These are phyloP conservation scores for Yarrowia bubula DNA, from an alignment of 805 yeast genomes.

Conservation along the genomic window DNA sequence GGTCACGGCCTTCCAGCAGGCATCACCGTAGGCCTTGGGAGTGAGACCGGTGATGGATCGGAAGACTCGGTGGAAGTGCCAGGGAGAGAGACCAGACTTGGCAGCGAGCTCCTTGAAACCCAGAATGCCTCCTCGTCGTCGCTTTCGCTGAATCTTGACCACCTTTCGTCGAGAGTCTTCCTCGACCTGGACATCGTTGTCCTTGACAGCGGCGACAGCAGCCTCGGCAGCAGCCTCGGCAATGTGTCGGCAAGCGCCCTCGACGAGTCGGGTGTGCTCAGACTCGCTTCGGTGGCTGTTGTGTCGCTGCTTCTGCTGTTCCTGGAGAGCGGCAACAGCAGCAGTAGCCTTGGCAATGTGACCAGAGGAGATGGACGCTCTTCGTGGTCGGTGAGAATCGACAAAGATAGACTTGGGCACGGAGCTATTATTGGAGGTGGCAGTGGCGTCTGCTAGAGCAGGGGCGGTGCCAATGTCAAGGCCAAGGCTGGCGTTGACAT, in stretches of 20 bases:
- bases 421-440: slow-evolving; percentile 9
- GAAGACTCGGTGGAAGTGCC: slow-evolving; percentile 93
- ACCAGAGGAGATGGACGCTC: slow-evolving; percentile 7
- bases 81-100: slow-evolving; percentile 76
- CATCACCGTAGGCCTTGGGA: slow-evolving; percentile 85
- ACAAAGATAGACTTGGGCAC: not conserved
- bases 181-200: slow-evolving; percentile 32
- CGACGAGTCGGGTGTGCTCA: slow-evolving; percentile 67
- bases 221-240: slow-evolving; percentile 70
- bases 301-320: slow-evolving; percentile 25
- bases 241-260: slow-evolving; percentile 78
- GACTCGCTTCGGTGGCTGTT: slow-evolving; percentile 50
- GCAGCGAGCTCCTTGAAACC: slow-evolving; percentile 83
- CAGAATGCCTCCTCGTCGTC: slow-evolving; percentile 42
- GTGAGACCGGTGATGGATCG: slow-evolving; percentile 82
- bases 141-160: slow-evolving; percentile 35
- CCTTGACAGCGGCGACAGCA: slow-evolving; percentile 38
- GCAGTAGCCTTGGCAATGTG: slow-evolving; percentile 26
- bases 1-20: slow-evolving; percentile 50
- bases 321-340: slow-evolving; percentile 2
- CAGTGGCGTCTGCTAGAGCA: slow-evolving; percentile 20
- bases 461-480: slow-evolving; percentile 49
- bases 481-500: slow-evolving; percentile 58
- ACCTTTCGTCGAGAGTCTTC: slow-evolving; percentile 28
- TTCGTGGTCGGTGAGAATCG: not conserved